phyloP scores from a whole-genome alignment of 306 rosid species.

The Fagus sylvatica region DNA sequence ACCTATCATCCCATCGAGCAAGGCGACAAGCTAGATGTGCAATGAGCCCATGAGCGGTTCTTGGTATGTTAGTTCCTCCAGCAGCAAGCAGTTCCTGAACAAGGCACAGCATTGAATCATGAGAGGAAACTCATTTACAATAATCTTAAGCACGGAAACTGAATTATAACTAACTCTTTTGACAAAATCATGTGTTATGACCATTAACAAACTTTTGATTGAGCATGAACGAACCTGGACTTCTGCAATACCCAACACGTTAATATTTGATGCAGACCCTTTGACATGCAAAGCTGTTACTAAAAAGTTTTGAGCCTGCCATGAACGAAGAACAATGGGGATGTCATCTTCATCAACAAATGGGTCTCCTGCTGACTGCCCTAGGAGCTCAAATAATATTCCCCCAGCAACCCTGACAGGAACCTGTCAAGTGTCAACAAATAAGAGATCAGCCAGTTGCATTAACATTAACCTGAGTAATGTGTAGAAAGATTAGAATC shows the following conservation, averaged over 20 bases:
- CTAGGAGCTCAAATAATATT: too few species aligned
- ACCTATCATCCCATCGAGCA: constrained; percentile 77
- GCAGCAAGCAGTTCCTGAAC: constrained; percentile 57
- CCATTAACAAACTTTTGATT: not conserved
- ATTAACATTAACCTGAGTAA: not conserved
- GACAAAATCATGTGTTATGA: not conserved
- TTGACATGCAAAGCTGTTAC: too few species aligned
- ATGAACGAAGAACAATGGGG: too few species aligned
- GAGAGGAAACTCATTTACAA: constrained; percentile 12
- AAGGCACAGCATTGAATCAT: not conserved
- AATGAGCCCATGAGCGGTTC: constrained; percentile 48
- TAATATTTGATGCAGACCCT: not conserved
- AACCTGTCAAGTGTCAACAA: not conserved
- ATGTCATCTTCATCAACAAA: too few species aligned
- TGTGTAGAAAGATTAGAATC: not conserved
- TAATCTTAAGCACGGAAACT: not conserved
- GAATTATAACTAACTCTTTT: not conserved
- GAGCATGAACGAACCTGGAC: too few species aligned
- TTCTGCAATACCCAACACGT: too few species aligned
- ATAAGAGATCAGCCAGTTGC: not conserved
- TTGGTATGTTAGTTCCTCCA: constrained; percentile 50
- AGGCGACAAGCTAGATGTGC: constrained; percentile 61
- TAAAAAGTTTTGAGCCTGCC: too few species aligned
- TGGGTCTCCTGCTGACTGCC: too few species aligned
- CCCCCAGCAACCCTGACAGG: too few species aligned